Base-by-base conservation (phyloP, 495 filamentous ascomycete genomes). In the Aspergillus cavernicola region DNA sequence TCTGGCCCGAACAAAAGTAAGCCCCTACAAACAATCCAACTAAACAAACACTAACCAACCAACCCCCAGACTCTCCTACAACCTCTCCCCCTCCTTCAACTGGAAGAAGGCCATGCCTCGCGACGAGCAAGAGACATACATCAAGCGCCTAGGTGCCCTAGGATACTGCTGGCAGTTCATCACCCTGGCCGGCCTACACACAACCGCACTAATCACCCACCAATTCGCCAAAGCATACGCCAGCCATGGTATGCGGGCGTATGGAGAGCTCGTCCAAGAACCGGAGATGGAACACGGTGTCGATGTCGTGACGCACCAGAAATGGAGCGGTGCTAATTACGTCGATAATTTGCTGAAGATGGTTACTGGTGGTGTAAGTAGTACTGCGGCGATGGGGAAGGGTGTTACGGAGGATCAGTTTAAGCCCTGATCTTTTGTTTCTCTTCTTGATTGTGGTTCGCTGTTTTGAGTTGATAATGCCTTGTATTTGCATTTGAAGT, bases 101-200 rank as follows among this genome's bases (percentile, higher is more conserved):
- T 98, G 93, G 93, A 97, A 97, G 78, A 77, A 91, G 38, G 93
- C 95, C 66, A 98, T 98, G 95, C 78, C 88, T 23, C 82, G 86
- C 57, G 77, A 84, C 39, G 95, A 97, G 68, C 95, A 98, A 72
- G 89, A 95, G 73, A 97, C 95, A 18, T 98, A 97, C 75, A 97
- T 98, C 76, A 74, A 85, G 55, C 89, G 92, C 18, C 86, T 98
- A 33, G 90, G 84, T 50, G 69, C 73, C 36, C 83, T 98, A 26
- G 93, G 93, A 41, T 98, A 97, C 82, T 95, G 87, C 80, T 97
- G 93, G 93, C 93, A 98, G 72, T 98, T 98, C 83, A 97, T 98
- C 78, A 98, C 95, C 26, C 84, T 98, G 29, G 93, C 92, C n/a
- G 95, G 93, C 53, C 80, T 97, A 60, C 95, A 97, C 78, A 95